Evolutionary conservation across 352 stramenopile genomes (phyloP).

Genomic region (Blastocystis sp.): DNA sequence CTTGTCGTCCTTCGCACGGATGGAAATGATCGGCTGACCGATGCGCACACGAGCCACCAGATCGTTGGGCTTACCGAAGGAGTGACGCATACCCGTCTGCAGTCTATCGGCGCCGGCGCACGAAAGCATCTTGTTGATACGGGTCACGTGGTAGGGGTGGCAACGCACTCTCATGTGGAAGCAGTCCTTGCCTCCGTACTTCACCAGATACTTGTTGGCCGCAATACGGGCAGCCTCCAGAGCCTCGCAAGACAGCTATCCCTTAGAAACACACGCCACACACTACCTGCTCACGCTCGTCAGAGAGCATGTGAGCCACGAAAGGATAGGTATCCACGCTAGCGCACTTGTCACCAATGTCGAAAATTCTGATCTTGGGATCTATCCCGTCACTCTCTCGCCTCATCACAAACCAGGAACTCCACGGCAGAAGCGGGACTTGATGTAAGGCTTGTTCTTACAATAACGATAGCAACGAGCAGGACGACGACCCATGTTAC

Average conservation of each 20-base stretch:
- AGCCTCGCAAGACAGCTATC: slow-evolving; percentile 92
- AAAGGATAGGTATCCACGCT: slow-evolving; percentile 96
- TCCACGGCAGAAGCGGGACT: slow-evolving; percentile 98
- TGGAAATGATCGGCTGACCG: slow-evolving; percentile 94
- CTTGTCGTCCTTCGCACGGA: slow-evolving; percentile 92
- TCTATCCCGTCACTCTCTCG: slow-evolving; percentile 72
- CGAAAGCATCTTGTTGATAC: slow-evolving; percentile 99
- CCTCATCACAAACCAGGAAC: slow-evolving; percentile 79
- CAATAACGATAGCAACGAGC: slow-evolving; percentile 97
- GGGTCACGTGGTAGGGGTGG: slow-evolving; percentile 97
- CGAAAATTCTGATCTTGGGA: slow-evolving; percentile 97
- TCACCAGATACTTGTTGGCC: slow-evolving; percentile 97
- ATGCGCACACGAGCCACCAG: slow-evolving; percentile 95
- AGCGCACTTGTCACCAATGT: slow-evolving; percentile 96
- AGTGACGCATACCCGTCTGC: slow-evolving; percentile 96
- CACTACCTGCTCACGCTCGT: slow-evolving; percentile 76
- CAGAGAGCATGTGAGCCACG: slow-evolving; percentile 90
- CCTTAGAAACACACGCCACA: slow-evolving; percentile 69
- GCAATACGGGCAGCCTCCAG: slow-evolving; percentile 96
- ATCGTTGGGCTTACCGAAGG: slow-evolving; percentile 96
- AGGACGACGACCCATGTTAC: slow-evolving; percentile 74
- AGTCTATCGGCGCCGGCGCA: slow-evolving; percentile 97
- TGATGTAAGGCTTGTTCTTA: slow-evolving; percentile 99
- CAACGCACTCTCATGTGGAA: slow-evolving; percentile 98
- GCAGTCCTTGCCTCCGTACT: slow-evolving; percentile 94